Evolutionary conservation across 306 rosid species (phyloP).

Genomic region (Prunus mira): DNA sequence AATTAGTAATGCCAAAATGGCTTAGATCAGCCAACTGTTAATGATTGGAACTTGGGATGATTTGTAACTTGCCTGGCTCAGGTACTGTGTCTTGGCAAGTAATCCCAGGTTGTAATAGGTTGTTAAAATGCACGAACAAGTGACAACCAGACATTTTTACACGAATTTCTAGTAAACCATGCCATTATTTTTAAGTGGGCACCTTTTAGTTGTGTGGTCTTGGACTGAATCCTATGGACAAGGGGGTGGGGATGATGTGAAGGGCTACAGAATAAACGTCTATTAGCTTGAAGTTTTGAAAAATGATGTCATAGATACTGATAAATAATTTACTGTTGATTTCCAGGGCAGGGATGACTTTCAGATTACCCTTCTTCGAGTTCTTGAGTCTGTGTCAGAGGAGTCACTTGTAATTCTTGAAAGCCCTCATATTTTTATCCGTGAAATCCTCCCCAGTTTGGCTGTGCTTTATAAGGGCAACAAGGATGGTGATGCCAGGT

Average conservation of each 20-base stretch:
- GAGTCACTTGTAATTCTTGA: slow-evolving; percentile 61
- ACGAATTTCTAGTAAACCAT: not conserved
- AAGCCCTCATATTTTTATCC: slow-evolving; percentile 63
- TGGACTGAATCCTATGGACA: not conserved
- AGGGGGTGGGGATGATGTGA: not conserved
- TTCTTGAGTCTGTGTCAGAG: slow-evolving; percentile 82
- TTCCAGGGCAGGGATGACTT: slow-evolving; percentile 98
- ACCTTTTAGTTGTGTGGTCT: not conserved
- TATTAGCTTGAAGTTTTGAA: not conserved
- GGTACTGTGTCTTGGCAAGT: not conserved
- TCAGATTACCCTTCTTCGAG: slow-evolving; percentile 89
- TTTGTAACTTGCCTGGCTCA: not conserved
- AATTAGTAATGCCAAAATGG: not conserved
- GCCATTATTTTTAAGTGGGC: not conserved
- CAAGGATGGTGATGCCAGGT: slow-evolving; percentile 97
- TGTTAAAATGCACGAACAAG: not conserved
- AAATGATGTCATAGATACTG: slow-evolving; percentile 21
- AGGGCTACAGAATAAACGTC: not conserved
- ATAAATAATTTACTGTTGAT: slow-evolving; percentile 23
- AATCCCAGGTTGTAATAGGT: not conserved
- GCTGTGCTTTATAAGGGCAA: slow-evolving; percentile 86
- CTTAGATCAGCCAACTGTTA: not conserved
- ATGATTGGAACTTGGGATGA: not conserved
- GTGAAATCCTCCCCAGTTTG: slow-evolving; percentile 87
- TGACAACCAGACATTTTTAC: not conserved